phyloP scores from a whole-genome alignment of 805 yeast species.

The Candida hungchunana region DNA sequence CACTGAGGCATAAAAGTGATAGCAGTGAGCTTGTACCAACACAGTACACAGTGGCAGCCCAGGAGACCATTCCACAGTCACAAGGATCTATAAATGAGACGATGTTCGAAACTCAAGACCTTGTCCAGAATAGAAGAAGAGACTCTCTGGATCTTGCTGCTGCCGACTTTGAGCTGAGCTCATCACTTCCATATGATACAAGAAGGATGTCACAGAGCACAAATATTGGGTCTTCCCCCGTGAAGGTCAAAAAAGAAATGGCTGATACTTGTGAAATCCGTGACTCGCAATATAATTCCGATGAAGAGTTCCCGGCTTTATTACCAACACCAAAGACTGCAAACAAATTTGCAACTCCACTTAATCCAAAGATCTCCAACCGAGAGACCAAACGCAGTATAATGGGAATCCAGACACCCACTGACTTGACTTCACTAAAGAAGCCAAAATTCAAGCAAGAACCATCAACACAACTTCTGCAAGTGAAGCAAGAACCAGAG shows the following conservation, averaged over 20 bases:
- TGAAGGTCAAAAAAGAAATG: slow-evolving; percentile 6
- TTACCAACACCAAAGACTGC: slow-evolving; percentile 11
- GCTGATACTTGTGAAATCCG: slow-evolving; percentile 2
- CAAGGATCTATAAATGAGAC: slow-evolving; percentile 1
- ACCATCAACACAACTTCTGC: neutral
- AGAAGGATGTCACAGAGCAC: slow-evolving; percentile 1
- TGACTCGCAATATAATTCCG: slow-evolving; percentile 15
- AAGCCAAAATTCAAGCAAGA: slow-evolving; percentile 5
- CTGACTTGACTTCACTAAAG: slow-evolving; percentile 18
- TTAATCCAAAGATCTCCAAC: neutral
- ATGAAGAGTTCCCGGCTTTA: slow-evolving; percentile 4
- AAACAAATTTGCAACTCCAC: slow-evolving; percentile 15
- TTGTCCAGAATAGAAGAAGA: neutral
- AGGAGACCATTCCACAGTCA: neutral
- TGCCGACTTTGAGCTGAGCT: slow-evolving; percentile 10
- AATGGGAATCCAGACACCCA: slow-evolving; percentile 16
- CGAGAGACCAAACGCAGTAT: neutral
- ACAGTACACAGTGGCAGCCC: slow-evolving; percentile 5
- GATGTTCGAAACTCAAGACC: slow-evolving; percentile 1
- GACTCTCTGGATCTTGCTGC: slow-evolving; percentile 18
- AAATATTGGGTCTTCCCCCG: slow-evolving; percentile 6
- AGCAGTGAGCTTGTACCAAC: slow-evolving; percentile 7
- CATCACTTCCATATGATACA: slow-evolving; percentile 11
- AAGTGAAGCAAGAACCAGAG: slow-evolving; percentile 4
- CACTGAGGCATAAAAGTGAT: neutral